Evolutionary conservation across 371 early-diverging fungal species (phyloP), one percentile per base, ranked within the genome.

Genomic region (Lichtheimia hyalospora): DNA sequence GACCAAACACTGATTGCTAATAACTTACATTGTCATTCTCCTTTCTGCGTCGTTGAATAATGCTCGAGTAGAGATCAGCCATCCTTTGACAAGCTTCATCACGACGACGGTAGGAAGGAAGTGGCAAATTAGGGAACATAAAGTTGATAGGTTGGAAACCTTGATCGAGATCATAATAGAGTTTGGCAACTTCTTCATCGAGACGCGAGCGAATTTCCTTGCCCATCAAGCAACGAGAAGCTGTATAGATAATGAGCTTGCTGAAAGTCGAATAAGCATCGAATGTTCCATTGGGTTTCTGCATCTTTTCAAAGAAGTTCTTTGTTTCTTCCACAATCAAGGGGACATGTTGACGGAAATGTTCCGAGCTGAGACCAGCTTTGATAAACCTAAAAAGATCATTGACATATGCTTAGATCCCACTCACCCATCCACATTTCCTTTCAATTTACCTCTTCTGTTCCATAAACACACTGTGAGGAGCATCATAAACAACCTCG

Each of bases 131-230:
- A 49, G 79, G 74, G 54, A 82, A 79, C 63, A 82, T 83, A 66
- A 96, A 94, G 83, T 98, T 96, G 78, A 98, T 83, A 42, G 98
- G 98, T 53, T 90, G 86, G 79, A 98, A 93, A 50, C 96, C 96
- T 60, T 87, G 84, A 77, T 98, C 98, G 42, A 98, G 85, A 69
- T 96, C 95, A 75, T 94, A 92, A 85, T 95, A 98, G 23, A 96
- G 81, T 54, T 92, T 81, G 41, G 96, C 94, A 25, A 75, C 78
- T 50, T 54, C 69, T 10, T 84, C 89, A 67, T 95, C 89, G 62
- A 97, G 79, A 69, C 85, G 79, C 28, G 87, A 70, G 52, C 96
- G 92, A 71, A 97, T 89, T 75, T 97, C 97, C 55, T 89, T 86
- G 62, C 98, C 98, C 87, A 96, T 86, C 65, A 98, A 82, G 67